Conservation (phyloP, 768 basidiomycete genomes). For the Cyclocybe aegerita region DNA sequence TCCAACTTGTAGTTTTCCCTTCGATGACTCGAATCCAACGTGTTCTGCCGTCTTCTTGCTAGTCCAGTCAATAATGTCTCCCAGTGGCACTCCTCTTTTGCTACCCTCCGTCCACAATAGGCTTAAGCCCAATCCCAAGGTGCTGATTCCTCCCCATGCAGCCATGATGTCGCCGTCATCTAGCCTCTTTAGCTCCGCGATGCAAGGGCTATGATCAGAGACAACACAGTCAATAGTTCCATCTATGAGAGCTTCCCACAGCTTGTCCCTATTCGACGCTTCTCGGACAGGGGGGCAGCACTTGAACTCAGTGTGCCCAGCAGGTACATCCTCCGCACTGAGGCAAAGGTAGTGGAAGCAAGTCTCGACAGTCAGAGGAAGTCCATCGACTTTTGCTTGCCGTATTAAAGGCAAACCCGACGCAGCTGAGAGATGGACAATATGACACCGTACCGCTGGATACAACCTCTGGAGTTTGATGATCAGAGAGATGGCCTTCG, state of each 20-base stretch:
- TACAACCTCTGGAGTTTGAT: conserved; percentile 58
- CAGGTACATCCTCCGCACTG: conserved; percentile 67
- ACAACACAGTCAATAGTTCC: conserved; percentile 92
- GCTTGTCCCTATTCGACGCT: conserved; percentile 61
- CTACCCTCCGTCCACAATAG: conserved; percentile 85
- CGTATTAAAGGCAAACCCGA: conserved; percentile 76
- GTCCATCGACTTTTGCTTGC: conserved; percentile 59
- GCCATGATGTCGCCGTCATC: conserved; percentile 80
- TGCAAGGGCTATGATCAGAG: conserved; percentile 95
- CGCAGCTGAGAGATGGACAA: conserved; percentile 93
- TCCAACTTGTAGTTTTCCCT: conserved; percentile 74
- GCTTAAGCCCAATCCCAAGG: conserved; percentile 86
- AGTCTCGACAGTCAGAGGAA: conserved; percentile 89
- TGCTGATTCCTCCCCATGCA: conserved; percentile 95
- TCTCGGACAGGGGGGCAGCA: conserved; percentile 94
- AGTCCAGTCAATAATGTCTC: conserved; percentile 74
- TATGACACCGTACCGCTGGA: conserved; percentile 80
- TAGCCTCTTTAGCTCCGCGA: conserved; percentile 74
- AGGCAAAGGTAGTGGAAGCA: conserved; percentile 96
- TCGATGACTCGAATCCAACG: conserved; percentile 65
- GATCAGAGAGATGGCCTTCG: conserved; percentile 79
- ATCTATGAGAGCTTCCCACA: conserved; percentile 82
- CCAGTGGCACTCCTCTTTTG: conserved; percentile 56
- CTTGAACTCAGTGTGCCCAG: conserved; percentile 84
- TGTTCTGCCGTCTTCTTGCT: conserved; percentile 74